Evolutionary conservation across 257 asterid species (phyloP).

Genomic region (Fraxinus cuspidata): DNA sequence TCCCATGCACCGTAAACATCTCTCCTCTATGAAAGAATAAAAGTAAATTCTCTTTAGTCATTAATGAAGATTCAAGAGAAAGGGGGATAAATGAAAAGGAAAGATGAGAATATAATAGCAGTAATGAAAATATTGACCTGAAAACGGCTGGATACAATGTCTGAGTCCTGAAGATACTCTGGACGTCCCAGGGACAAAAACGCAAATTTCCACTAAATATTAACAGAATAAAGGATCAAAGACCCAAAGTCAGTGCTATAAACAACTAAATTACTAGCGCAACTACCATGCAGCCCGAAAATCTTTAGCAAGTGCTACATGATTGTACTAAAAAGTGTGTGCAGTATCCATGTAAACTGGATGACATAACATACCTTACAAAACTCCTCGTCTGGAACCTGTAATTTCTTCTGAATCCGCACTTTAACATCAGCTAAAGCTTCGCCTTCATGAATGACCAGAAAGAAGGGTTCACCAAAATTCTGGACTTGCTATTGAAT

Average conservation of each 20-base stretch:
- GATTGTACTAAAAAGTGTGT: background rate
- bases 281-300: background rate
- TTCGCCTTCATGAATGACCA: conserved; percentile 63
- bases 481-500: conserved; percentile 56
- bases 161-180: conserved; percentile 75
- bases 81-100: conserved; percentile 10
- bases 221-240: conserved; percentile 15
- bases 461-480: conserved; percentile 60
- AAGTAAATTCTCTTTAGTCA: conserved; percentile 2
- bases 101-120: background rate
- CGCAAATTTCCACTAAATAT: conserved; percentile 72
- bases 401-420: conserved; percentile 61
- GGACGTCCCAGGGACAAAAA: conserved; percentile 68
- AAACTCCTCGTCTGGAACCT: conserved; percentile 55
- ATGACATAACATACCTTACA: conserved; percentile 41
- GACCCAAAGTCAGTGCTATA: background rate
- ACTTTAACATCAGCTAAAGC: conserved; percentile 52
- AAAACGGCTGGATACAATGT: conserved; percentile 63
- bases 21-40: conserved; percentile 49
- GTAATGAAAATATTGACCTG: conserved; percentile 46
- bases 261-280: background rate
- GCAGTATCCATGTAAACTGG: background rate
- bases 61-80: conserved; percentile 14
- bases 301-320: conserved; percentile 4
- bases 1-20: conserved; percentile 84